Conservation (phyloP, 75 land plant species). For the Larix kaempferi region DNA sequence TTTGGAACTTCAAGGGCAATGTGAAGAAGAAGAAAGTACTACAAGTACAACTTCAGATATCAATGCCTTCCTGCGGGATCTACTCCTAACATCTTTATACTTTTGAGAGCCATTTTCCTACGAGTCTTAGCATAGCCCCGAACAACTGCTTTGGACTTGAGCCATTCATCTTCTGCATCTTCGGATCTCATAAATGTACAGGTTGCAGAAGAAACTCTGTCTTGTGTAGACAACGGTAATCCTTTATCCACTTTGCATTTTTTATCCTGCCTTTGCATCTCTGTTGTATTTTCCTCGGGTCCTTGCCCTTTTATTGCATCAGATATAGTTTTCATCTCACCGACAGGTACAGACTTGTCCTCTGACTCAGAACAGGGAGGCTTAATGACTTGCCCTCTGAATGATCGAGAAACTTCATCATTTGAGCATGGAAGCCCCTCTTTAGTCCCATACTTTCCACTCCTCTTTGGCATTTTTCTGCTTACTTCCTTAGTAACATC, state of each 20-base stretch:
- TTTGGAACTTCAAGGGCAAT: no score
- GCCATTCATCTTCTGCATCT: constrained; percentile 51
- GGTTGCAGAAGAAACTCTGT: background rate
- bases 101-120: constrained; percentile 2
- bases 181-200: constrained; percentile 58
- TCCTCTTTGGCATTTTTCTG: background rate
- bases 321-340: background rate
- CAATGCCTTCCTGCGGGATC: background rate
- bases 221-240: constrained; percentile 1
- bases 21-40: no score
- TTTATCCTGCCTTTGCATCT: background rate
- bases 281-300: background rate
- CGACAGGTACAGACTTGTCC: background rate
- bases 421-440: background rate
- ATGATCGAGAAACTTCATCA: background rate
- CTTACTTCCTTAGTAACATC: background rate
- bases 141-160: constrained; percentile 33
- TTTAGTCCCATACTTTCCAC: background rate
- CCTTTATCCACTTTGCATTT: background rate
- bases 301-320: background rate
- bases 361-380: background rate
- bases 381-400: background rate
- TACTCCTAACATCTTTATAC: background rate
- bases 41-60: no score
- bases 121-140: constrained; percentile 9